Percentiles rank a stretch among this genome's conserved stretches.
Evolutionary conservation across 2,329 filamentous ascomycete genomes (phyloP).

Genomic region (Ambrosiella cleistominuta): DNA sequence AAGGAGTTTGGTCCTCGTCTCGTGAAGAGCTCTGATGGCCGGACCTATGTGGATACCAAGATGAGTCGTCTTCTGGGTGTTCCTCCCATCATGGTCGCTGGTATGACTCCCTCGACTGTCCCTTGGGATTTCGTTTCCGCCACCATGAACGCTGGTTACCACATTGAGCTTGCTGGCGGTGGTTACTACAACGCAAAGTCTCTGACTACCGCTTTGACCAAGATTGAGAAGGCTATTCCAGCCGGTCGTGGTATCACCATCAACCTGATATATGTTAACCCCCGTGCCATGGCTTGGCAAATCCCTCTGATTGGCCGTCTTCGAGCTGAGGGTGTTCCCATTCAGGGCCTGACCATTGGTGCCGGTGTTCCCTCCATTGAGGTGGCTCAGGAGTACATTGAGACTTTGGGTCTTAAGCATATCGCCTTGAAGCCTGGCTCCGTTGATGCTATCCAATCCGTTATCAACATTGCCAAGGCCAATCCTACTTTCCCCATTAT

Average conservation of each 20-base stretch:
- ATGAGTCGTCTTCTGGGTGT: conserved; percentile 76
- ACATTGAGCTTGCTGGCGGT: conserved; percentile 77
- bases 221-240: conserved; percentile 72
- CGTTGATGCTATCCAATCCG: conserved; percentile 68
- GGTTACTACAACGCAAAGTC: conserved; percentile 71
- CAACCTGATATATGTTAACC: conserved; percentile 84
- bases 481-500: conserved; percentile 87
- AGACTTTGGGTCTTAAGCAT: conserved; percentile 81
- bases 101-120: conserved; percentile 84
- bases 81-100: conserved; percentile 76
- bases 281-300: conserved; percentile 80
- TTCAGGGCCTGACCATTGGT: conserved; percentile 82
- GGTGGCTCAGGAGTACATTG: conserved; percentile 82
- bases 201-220: conserved; percentile 67
- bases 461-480: conserved; percentile 87
- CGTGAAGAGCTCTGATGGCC: conserved; percentile 71
- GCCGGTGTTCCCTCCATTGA: conserved; percentile 88
- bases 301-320: conserved; percentile 69
- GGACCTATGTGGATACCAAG: conserved; percentile 91
- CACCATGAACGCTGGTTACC: conserved; percentile 89
- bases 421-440: conserved; percentile 91
- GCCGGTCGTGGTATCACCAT: conserved; percentile 74
- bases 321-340: conserved; percentile 69
- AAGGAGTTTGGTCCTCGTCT: conserved; percentile 90
- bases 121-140: conserved; percentile 83